These are phyloP conservation scores for Solanum verrucosum DNA, from an alignment of 257 asterid species.

Conservation along the genomic window DNA sequence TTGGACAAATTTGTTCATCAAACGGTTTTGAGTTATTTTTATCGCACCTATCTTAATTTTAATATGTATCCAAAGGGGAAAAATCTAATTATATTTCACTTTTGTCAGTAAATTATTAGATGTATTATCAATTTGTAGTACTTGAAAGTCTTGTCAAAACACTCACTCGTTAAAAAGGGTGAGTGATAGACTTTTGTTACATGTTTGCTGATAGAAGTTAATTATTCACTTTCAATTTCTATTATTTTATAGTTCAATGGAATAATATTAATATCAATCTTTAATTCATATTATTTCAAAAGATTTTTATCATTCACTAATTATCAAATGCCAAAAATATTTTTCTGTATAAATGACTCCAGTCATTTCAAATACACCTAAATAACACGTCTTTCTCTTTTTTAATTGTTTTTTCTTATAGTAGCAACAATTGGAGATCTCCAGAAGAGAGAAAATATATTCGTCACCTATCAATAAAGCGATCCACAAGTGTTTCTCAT, in stretches of 20 bases:
- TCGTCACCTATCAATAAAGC: too few species aligned
- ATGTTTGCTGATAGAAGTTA: background rate
- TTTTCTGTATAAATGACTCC: background rate
- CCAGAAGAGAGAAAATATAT: constrained; percentile 1
- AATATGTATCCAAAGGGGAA: background rate
- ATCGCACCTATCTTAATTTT: background rate
- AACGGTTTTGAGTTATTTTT: background rate
- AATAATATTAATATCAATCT: background rate
- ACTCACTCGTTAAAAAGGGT: background rate
- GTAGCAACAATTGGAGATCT: constrained; percentile 13
- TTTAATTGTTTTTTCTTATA: background rate
- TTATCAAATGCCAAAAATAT: background rate
- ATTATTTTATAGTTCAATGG: background rate
- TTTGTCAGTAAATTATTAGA: background rate
- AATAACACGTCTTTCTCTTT: background rate
- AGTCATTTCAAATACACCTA: background rate
- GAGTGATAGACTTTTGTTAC: background rate
- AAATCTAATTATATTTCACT: background rate
- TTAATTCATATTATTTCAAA: background rate
- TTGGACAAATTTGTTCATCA: background rate
- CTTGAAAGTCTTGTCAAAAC: background rate
- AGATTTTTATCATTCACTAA: background rate
- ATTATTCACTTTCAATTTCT: background rate
- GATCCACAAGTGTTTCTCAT: background rate
- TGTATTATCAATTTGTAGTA: background rate